Conservation (phyloP, 257 asterid genomes). For the Nicotiana knightiana region DNA sequence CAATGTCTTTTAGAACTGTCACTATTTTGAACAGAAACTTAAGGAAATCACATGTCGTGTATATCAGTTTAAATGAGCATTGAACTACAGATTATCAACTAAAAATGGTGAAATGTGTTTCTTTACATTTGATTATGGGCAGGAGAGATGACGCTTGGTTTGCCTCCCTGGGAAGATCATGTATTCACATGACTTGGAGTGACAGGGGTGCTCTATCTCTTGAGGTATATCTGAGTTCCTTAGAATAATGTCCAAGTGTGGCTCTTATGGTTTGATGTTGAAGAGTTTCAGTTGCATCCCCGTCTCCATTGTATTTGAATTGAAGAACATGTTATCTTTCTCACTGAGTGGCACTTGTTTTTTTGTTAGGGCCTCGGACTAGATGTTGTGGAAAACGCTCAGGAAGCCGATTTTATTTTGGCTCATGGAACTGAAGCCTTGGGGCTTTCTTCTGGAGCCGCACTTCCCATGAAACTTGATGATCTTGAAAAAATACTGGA, state of each 20-base stretch:
- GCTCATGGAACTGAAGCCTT: slow-evolving; percentile 98
- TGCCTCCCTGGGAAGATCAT: slow-evolving; percentile 67
- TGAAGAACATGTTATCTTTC: background rate
- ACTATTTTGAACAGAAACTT: no score
- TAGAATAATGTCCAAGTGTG: background rate
- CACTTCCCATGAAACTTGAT: slow-evolving; percentile 55
- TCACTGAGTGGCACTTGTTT: slow-evolving; percentile 9
- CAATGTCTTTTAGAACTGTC: background rate
- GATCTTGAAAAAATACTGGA: slow-evolving; percentile 71
- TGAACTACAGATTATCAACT: background rate
- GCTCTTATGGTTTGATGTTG: background rate
- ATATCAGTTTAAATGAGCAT: background rate
- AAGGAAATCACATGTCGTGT: background rate
- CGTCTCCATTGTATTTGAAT: background rate
- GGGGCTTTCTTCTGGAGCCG: slow-evolving; percentile 76
- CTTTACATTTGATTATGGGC: slow-evolving; percentile 19
- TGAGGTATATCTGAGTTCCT: slow-evolving; percentile 41
- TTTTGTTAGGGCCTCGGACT: slow-evolving; percentile 67
- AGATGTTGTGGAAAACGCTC: slow-evolving; percentile 65
- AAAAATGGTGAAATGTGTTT: background rate
- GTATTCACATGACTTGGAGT: slow-evolving; percentile 95
- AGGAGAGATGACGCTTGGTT: slow-evolving; percentile 93
- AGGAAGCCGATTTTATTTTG: slow-evolving; percentile 77
- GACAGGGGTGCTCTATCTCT: slow-evolving; percentile 94
- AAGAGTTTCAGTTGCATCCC: background rate